These are phyloP conservation scores for Diplodia sapinea DNA, from an alignment of 2,329 filamentous ascomycete species.

Conservation along the genomic window DNA sequence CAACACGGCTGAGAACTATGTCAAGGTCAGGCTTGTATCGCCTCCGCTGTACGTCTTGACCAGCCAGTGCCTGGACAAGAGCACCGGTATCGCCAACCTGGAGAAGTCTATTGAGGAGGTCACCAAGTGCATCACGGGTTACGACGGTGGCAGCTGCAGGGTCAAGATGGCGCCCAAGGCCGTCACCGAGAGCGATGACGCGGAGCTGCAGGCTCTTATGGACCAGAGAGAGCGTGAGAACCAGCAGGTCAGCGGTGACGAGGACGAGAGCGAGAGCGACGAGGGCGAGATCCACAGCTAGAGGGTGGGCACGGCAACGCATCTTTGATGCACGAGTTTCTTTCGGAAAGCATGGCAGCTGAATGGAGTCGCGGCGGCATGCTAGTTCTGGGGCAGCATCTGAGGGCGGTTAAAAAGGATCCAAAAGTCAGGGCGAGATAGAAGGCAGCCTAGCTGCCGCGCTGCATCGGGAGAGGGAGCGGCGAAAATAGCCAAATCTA, in stretches of 20 bases:
- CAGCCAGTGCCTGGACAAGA: conserved; percentile 94
- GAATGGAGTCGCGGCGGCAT: not conserved
- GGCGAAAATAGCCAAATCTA: conserved; percentile 20
- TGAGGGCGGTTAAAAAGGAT: conserved; percentile 7
- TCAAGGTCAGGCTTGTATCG: conserved; percentile 98
- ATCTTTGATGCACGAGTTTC: not conserved
- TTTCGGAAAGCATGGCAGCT: not conserved
- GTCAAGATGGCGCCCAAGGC: conserved; percentile 99
- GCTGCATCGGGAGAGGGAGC: not conserved
- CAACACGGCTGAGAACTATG: conserved; percentile 90
- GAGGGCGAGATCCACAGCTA: conserved; percentile 67
- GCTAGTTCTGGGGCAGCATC: not conserved
- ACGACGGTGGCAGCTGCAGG: conserved; percentile 76
- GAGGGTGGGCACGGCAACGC: not conserved
- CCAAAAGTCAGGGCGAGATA: conserved; percentile 27
- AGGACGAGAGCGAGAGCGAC: conserved; percentile 94
- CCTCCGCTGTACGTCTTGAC: conserved; percentile 96
- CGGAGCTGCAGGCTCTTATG: conserved; percentile 96
- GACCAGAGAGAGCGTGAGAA: conserved; percentile 99
- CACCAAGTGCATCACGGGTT: conserved; percentile 73
- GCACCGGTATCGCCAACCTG: conserved; percentile 78
- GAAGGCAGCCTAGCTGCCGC: conserved; percentile 16
- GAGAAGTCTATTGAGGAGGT: conserved; percentile 92
- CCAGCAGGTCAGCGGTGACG: conserved; percentile 95
- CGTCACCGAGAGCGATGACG: conserved; percentile 97